These are phyloP conservation scores for Saccharomycopsis javanensis DNA, from an alignment of 805 yeast species.

Conservation along the genomic window DNA sequence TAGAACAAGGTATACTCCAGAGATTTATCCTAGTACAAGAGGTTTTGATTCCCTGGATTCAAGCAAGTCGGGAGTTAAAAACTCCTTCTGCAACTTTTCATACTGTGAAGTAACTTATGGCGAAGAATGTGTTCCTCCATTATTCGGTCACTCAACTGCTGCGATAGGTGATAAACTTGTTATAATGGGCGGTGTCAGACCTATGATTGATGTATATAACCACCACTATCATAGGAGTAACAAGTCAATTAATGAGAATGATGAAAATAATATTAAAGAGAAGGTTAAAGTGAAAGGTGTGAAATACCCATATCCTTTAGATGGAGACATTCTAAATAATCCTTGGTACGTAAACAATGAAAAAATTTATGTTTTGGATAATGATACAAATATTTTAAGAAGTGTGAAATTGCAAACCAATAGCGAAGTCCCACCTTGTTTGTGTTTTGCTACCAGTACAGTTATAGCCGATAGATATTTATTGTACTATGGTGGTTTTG, in stretches of 20 bases:
- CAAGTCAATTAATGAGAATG: neutral
- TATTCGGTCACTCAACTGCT: slow-evolving; percentile 36
- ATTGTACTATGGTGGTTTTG: slow-evolving; percentile 65
- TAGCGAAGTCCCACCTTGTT: slow-evolving; percentile 43
- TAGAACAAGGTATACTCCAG: neutral
- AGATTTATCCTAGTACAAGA: neutral
- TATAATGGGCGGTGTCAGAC: slow-evolving; percentile 35
- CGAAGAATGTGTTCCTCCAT: slow-evolving; percentile 31
- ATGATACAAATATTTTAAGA: slow-evolving; percentile 31
- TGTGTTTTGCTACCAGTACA: slow-evolving; percentile 39
- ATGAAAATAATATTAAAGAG: neutral
- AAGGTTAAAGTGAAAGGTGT: slow-evolving; percentile 10
- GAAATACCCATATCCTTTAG: slow-evolving; percentile 39
- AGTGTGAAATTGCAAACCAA: slow-evolving; percentile 16
- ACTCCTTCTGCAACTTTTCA: slow-evolving; percentile 9
- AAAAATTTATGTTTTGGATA: slow-evolving; percentile 29
- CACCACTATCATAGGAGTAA: neutral
- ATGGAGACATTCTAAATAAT: slow-evolving; percentile 31
- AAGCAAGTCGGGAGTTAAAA: neutral
- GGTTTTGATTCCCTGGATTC: neutral
- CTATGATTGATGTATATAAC: neutral
- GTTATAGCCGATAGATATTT: slow-evolving; percentile 47
- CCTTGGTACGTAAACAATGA: slow-evolving; percentile 34
- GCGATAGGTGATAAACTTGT: slow-evolving; percentile 31
- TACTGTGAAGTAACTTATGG: slow-evolving; percentile 30